phyloP scores from a whole-genome alignment of 1,139 yeast genomes.

The Yamadazyma songkhlaensis region DNA sequence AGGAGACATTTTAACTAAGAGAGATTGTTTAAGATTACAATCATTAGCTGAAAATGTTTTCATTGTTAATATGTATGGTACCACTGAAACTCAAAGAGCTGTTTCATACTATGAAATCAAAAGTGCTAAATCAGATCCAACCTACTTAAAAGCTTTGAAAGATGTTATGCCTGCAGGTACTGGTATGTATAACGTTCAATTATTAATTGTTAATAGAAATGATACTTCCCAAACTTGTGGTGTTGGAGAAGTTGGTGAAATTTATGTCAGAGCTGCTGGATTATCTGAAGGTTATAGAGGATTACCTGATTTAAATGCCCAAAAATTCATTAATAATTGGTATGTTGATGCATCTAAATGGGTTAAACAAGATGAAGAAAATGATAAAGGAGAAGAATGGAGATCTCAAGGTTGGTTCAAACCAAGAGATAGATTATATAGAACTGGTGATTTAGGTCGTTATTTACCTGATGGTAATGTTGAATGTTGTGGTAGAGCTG shows the following conservation, averaged over 20 bases:
- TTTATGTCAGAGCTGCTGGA: conserved; percentile 97
- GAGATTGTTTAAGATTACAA: conserved; percentile 92
- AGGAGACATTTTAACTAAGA: conserved; percentile 94
- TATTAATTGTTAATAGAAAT: conserved; percentile 87
- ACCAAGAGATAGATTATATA: conserved; percentile 90
- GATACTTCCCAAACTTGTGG: conserved; percentile 91
- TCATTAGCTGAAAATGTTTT: conserved; percentile 83
- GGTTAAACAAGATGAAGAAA: conserved; percentile 50
- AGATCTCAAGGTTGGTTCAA: conserved; percentile 81
- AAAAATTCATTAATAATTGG: conserved; percentile 91
- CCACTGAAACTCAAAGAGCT: conserved; percentile 98
- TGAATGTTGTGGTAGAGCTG: conserved; percentile 98
- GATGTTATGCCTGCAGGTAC: conserved; percentile 98
- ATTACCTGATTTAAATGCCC: conserved; percentile 80
- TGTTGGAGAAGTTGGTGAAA: conserved; percentile 98
- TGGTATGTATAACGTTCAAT: conserved; percentile 94
- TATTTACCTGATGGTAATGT: conserved; percentile 96
- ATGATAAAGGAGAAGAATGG: conserved; percentile 54
- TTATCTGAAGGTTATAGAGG: conserved; percentile 95
- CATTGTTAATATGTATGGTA: conserved; percentile 98
- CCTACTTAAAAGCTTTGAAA: conserved; percentile 78
- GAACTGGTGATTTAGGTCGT: conserved; percentile 97
- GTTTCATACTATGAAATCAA: conserved; percentile 92
- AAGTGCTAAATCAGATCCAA: conserved; percentile 64
- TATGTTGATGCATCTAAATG: conserved; percentile 64